A percentile compares a stretch with the other conserved stretches of the same genome.
Evolutionary conservation across 768 basidiomycete genomes (phyloP).

Genomic region (Tylopilus intermedius): DNA sequence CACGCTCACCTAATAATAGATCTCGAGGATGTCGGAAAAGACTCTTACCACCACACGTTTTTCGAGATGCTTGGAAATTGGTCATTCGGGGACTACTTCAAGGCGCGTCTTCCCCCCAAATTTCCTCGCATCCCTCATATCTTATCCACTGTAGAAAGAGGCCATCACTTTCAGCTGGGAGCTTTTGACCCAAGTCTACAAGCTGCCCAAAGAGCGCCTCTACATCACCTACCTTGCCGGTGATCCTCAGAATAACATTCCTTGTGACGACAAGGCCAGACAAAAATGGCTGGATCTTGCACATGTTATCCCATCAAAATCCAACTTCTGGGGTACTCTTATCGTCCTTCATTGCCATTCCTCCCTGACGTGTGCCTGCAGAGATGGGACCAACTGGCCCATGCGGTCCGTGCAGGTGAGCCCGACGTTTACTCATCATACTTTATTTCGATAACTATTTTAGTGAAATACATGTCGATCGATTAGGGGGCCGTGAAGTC

Average conservation of each 20-base stretch:
- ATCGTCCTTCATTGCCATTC: background rate
- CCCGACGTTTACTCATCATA: background rate
- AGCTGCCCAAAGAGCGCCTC: constrained; percentile 81
- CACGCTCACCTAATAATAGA: constrained; percentile 44
- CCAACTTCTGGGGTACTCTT: constrained; percentile 95
- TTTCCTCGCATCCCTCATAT: background rate
- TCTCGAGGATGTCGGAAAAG: constrained; percentile 97
- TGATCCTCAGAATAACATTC: constrained; percentile 76
- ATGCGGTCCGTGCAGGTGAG: constrained; percentile 90
- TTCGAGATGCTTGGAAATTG: constrained; percentile 99
- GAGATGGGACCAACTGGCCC: constrained; percentile 99
- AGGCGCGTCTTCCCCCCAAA: constrained; percentile 44
- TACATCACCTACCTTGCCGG: constrained; percentile 99
- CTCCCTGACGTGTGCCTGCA: constrained; percentile 29
- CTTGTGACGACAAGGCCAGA: constrained; percentile 85
- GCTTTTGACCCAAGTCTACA: constrained; percentile 83
- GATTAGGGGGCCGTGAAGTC: constrained; percentile 96
- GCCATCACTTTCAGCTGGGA: constrained; percentile 94
- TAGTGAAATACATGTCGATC: constrained; percentile 95
- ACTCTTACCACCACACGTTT: constrained; percentile 96
- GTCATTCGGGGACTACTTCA: constrained; percentile 99
- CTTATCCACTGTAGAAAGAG: constrained; percentile 60
- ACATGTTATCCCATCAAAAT: constrained; percentile 91
- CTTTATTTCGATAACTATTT: constrained; percentile 1
- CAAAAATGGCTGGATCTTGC: constrained; percentile 85